Evolutionary conservation across 116 monocot genomes (phyloP), one percentile per base, ranked within the genome.

Genomic region (Zostera marina): DNA sequence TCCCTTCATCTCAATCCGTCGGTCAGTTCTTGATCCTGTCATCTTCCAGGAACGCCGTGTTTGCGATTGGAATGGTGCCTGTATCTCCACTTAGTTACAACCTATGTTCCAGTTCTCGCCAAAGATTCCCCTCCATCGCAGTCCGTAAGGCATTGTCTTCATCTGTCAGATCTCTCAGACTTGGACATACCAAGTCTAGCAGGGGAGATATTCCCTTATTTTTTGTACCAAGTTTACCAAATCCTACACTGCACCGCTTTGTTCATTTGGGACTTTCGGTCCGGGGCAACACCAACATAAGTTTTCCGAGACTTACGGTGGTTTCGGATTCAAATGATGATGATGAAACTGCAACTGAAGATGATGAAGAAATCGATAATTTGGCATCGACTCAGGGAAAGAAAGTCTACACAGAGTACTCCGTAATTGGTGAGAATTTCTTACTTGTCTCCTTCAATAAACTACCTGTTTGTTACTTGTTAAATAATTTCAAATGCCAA

Each of bases 331-430:
- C 70, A 56, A 57, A 66, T 21, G 81, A 49, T 8, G 55, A 70
- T 73, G 84, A 85, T 32, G 84, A 94, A 72, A 47, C 77, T 61
- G 52, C 63, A 2, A 59, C 42, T 38, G 68, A 47, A 26, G 53
- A 69, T 21, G 72, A 72, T 59, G 53, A 71, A 54, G 65, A 60
- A n/a, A 6, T n/a, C 43, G 63, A 52, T 63, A 19, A 46, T 44
- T 72, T 74, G 53, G 56, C 32, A 5, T 32, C 32, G 32, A 32
- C 80, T 59, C 77, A 88, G 74, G 88, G 94, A 21, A 94, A 88
- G 72, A 75, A 77, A 65, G 70, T 88, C 15, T 65, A 82, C 52
- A 85, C 68, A 42, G 76, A 88, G 66, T 94, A 85, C 63, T 71
- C 79, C 14, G 68, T 94, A 43, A 88, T 76, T 44, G 88, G 94